Conservation (phyloP, 371 early-diverging fungal species). For the Blakeslea trispora region DNA sequence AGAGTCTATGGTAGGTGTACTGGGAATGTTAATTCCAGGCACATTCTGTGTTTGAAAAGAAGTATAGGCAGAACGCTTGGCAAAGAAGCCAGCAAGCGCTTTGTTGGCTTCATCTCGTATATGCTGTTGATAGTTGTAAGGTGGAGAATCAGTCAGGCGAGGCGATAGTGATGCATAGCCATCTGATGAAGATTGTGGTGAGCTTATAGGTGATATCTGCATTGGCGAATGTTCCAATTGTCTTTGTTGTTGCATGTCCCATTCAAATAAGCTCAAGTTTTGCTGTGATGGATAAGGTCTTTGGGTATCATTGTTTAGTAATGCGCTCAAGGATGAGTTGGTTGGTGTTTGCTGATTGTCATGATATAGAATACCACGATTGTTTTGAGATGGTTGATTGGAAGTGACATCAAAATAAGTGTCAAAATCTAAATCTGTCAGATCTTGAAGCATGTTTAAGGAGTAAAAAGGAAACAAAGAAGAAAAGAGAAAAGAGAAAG, state of each 20-base stretch:
- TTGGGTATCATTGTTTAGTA: slow-evolving; percentile 7
- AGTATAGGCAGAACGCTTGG: slow-evolving; percentile 4
- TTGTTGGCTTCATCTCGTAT: slow-evolving; percentile 19
- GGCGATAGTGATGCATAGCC: slow-evolving; percentile 25
- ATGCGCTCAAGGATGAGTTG: slow-evolving; percentile 5
- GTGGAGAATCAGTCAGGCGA: slow-evolving; percentile 13
- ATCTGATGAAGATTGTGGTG: slow-evolving; percentile 27
- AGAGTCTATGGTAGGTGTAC: slow-evolving; percentile 21
- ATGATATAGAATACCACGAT: slow-evolving; percentile 25
- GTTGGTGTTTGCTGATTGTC: slow-evolving; percentile 10
- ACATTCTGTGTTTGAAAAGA: slow-evolving; percentile 14
- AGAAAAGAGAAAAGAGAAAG: slow-evolving; percentile 4
- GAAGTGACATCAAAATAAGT: slow-evolving; percentile 28
- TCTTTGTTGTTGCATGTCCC: slow-evolving; percentile 16
- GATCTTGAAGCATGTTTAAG: slow-evolving; percentile 27
- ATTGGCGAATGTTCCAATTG: slow-evolving; percentile 9
- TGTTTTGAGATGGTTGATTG: neutral
- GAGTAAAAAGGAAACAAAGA: slow-evolving; percentile 6
- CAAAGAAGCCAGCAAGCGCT: slow-evolving; percentile 18
- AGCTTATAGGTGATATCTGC: slow-evolving; percentile 22
- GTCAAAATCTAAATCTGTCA: slow-evolving; percentile 31
- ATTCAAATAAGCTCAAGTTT: slow-evolving; percentile 16
- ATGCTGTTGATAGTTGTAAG: slow-evolving; percentile 6
- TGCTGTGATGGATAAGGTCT: slow-evolving; percentile 15
- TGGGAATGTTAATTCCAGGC: slow-evolving; percentile 33